Conservation (phyloP, 225 moss, liverwort and hornwort genomes). For the Marchantia paleacea region DNA sequence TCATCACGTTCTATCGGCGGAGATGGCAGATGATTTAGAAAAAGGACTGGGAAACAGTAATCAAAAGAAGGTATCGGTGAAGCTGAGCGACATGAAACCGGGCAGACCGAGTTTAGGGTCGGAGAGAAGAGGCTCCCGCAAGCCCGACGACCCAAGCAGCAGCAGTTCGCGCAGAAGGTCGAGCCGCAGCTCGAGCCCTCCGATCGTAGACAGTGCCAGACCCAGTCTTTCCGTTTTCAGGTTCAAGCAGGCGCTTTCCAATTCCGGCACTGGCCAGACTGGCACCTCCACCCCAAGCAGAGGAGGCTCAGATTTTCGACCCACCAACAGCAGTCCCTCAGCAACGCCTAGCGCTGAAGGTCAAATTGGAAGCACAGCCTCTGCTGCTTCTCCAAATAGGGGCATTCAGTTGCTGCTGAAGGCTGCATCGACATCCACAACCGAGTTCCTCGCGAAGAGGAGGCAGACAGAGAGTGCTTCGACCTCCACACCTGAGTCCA, state of each 20-base stretch:
- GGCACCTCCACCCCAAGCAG: background rate
- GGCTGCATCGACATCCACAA: background rate
- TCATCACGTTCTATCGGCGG: background rate
- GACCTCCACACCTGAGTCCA: background rate
- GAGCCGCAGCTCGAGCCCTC: slow-evolving; percentile 28
- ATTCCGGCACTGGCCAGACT: background rate
- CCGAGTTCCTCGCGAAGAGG: slow-evolving; percentile 8
- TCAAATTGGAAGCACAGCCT: background rate
- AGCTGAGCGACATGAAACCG: background rate
- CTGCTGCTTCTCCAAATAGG: background rate
- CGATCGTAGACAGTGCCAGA: slow-evolving; percentile 30
- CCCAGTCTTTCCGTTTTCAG: slow-evolving; percentile 46
- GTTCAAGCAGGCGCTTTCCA: slow-evolving; percentile 31
- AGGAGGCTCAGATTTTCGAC: background rate
- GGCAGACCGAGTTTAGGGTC: background rate
- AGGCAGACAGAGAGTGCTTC: slow-evolving; percentile 5
- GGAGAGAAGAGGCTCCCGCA: background rate
- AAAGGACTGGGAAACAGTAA: background rate
- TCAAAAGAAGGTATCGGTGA: no score
- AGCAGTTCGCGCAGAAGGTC: background rate
- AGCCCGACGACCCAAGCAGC: background rate
- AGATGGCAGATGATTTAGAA: slow-evolving; percentile 18
- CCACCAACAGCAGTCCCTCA: background rate
- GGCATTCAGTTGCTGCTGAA: slow-evolving; percentile 3
- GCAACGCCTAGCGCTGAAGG: background rate